Base-by-base conservation (phyloP, 2,329 filamentous ascomycete genomes). In the Dothistroma septosporum region DNA sequence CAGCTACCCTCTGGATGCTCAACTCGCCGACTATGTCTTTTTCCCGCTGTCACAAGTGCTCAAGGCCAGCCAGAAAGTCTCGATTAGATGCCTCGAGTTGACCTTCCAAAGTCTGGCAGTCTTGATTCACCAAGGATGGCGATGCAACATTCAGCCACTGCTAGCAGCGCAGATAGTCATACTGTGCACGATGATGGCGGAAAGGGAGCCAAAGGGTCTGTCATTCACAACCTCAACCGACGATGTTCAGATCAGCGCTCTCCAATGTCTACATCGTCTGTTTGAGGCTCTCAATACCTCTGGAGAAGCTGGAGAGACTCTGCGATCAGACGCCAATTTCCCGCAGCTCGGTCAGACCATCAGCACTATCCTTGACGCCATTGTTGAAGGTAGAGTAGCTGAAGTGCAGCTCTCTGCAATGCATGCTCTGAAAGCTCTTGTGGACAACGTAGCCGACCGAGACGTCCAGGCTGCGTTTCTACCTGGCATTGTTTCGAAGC, bases 21-120 rank as follows among this genome's bases (percentile, higher is more conserved):
- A 92, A 73, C 79, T 97, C 19, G 91, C 92, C 14, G 92, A 97
- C 78, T 99, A 97, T 79, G 84, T 90, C 70, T 97, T 97, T 79
- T 96, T 97, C 64, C 94, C 94, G 0, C 79, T 99, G 0, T 92
- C 91, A 0, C 89, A 94, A 68, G 85, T 97, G 44, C 87, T 99
- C 69, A 87, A 91, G 61, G 83, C 87, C 64, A 88, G 90, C 66
- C 85, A 89, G 64, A 81, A 83, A 53, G 85, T 92, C 57, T 87
- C 92, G 0, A 83, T 89, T 52, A 83, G 83, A 37, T 79, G 90
- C 46, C 78, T 94, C 8, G 94, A 99, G 73, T 76, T 89, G 48
- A 87, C 88, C 32, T 80, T 97, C 50, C 85, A 86, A 72, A 93
- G 90, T 67, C 79, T 97, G 35, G 82, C 84, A 11, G 78, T 91